Percentiles rank a stretch among this genome's conserved stretches.
These are phyloP conservation scores for Parasarocladium wereldwijsianum DNA, from an alignment of 2,329 filamentous ascomycete genomes.

Conservation along the genomic window DNA sequence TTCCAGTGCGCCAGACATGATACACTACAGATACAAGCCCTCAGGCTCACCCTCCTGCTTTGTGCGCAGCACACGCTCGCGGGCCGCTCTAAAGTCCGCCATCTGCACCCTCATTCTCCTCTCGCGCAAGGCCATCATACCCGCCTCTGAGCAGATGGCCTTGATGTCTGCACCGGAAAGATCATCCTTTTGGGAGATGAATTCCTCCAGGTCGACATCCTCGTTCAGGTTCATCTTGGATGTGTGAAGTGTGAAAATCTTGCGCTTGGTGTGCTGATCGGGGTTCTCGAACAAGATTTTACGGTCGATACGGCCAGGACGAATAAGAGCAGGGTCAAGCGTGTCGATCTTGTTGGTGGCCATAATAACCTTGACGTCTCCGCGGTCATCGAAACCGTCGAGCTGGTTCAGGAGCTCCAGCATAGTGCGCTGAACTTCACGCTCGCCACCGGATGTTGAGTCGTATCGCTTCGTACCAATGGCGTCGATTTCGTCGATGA, in stretches of 20 bases:
- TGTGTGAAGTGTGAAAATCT: slow-evolving; percentile 97
- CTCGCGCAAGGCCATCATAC: slow-evolving; percentile 85
- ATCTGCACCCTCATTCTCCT: slow-evolving; percentile 97
- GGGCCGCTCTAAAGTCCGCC: slow-evolving; percentile 87
- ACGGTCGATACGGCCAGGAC: slow-evolving; percentile 92
- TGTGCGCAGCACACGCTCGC: slow-evolving; percentile 91
- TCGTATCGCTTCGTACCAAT: slow-evolving; percentile 99
- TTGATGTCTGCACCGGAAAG: slow-evolving; percentile 96
- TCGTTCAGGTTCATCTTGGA: slow-evolving; percentile 96
- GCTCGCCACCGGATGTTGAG: slow-evolving; percentile 88
- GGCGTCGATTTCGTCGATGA: slow-evolving; percentile 98
- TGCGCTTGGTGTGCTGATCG: slow-evolving; percentile 80
- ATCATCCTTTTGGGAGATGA: slow-evolving; percentile 97
- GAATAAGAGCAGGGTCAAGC: slow-evolving; percentile 87
- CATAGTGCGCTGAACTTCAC: slow-evolving; percentile 97
- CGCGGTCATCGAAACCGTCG: slow-evolving; percentile 95
- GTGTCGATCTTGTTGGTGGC: slow-evolving; percentile 99
- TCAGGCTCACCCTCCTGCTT: slow-evolving; percentile 98
- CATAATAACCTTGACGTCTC: slow-evolving; percentile 99
- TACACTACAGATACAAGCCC: slow-evolving; percentile 83
- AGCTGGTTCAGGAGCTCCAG: slow-evolving; percentile 95
- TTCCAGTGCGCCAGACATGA: too few species aligned
- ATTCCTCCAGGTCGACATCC: slow-evolving; percentile 97
- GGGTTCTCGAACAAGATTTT: slow-evolving; percentile 71
- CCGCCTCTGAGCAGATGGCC: slow-evolving; percentile 95